Evolutionary conservation across 1,139 yeast species (phyloP), one percentile per base, ranked within the genome.

Genomic region (Tardiomyces digboiensis): DNA sequence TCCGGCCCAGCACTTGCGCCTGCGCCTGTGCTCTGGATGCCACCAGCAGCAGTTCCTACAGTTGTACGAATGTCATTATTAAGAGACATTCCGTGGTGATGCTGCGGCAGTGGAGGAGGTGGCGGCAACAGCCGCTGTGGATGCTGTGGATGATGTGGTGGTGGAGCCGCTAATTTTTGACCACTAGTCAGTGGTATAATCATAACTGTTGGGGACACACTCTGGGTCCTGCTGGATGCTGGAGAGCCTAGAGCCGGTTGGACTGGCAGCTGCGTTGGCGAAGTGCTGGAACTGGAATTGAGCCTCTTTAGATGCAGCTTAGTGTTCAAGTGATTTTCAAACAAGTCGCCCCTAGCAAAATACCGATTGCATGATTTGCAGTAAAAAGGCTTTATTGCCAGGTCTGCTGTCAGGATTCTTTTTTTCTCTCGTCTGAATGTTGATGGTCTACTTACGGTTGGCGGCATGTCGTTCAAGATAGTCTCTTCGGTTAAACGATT

Each of bases 401-500:
- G 51, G 45, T 62, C 55, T 52, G 26, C n/a, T 8, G 33, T n/a
- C 12, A 23, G 14, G 16, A n/a, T n/a, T n/a, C n/a, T n/a, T n/a
- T n/a, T n/a, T n/a, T n/a, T n/a, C n/a, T n/a, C n/a, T n/a, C n/a
- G n/a, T n/a, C n/a, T n/a, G n/a, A n/a, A n/a, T 10, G 20, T 16
- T 21, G 36, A 21, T 5, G 7, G 29, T 20, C n/a, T 2, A 50
- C 58, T 37, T 41, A 55, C 58, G 68, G 50, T 65, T 65, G 13
- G 63, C 64, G 22, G 67, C 60, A 46, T 65, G 69, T 18, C 69
- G 55, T 39, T 63, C 67, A 29, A 65, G 55, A 41, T 65, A 65
- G 49, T 65, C 69, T 5, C 66, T 54, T 21, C 69, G 58, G 46
- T 65, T 63, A 49, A 65, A 65, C 39, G 57, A 53, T 52, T 65